Evolutionary conservation across 2,329 filamentous ascomycete species (phyloP).

Genomic region (Exophiala dermatitidis): DNA sequence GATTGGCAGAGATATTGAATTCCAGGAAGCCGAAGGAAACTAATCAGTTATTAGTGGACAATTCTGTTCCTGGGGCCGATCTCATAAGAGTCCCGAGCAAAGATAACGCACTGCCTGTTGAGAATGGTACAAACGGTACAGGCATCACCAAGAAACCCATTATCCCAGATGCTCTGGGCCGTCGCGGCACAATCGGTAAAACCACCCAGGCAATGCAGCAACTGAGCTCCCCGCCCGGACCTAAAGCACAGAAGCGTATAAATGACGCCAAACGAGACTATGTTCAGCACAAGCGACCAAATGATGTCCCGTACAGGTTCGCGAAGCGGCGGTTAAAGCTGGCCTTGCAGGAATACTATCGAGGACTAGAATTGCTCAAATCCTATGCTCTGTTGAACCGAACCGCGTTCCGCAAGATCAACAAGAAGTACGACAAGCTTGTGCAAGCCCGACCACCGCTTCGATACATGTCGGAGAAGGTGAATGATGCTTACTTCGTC

Average conservation of each 20-base stretch:
- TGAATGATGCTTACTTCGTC: conserved; percentile 86
- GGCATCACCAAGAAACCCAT: conserved; percentile 33
- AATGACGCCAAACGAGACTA: conserved; percentile 43
- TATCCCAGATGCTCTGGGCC: conserved; percentile 36
- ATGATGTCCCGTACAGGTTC: conserved; percentile 69
- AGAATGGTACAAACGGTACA: conserved; percentile 24
- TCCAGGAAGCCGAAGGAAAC: conserved; percentile 1
- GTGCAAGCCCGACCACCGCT: conserved; percentile 68
- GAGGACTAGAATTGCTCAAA: conserved; percentile 83
- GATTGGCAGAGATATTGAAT: conserved; percentile 61
- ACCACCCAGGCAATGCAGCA: conserved; percentile 47
- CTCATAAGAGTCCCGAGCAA: conserved; percentile 24
- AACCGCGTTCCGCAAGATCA: conserved; percentile 92
- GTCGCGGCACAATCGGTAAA: conserved; percentile 47
- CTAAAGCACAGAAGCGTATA: conserved; percentile 28
- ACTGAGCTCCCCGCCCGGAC: conserved; percentile 37
- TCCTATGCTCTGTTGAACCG: conserved; percentile 84
- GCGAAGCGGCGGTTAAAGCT: conserved; percentile 89
- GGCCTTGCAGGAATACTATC: conserved; percentile 87
- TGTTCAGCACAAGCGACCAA: conserved; percentile 38
- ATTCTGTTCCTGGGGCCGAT: neutral
- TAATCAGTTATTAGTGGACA: neutral
- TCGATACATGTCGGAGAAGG: conserved; percentile 83
- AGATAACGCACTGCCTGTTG: conserved; percentile 18
- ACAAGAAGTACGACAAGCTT: conserved; percentile 97